A percentile compares a stretch with the other conserved stretches of the same genome.
Evolutionary conservation across 176 grass and related monocot genomes (phyloP).

Genomic region (Rhynchospora tenuis): DNA sequence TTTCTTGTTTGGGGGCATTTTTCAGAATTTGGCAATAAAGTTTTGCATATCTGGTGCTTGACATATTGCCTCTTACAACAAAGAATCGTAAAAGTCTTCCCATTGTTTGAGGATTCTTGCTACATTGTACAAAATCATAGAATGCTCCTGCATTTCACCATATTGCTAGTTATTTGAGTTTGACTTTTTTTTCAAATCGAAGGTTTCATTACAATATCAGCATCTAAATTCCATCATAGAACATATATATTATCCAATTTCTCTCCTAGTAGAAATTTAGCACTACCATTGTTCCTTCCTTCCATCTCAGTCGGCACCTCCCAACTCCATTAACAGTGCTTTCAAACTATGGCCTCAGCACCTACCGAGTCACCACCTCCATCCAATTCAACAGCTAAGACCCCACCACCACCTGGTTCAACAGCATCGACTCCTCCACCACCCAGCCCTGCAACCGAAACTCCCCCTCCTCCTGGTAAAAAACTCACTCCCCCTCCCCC

Average conservation of each 20-base stretch:
- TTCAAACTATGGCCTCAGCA: background rate
- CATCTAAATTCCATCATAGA: background rate
- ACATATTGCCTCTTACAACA: background rate
- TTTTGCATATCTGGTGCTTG: background rate
- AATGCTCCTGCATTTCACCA: background rate
- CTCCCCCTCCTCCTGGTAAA: background rate
- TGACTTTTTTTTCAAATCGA: background rate
- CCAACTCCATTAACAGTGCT: background rate
- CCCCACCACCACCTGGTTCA: background rate
- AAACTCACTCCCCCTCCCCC: background rate
- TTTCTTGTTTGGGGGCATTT: background rate
- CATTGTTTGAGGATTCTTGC: background rate
- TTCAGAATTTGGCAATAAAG: background rate
- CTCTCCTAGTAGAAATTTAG: constrained; percentile 5
- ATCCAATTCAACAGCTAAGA: background rate
- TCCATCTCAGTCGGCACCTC: background rate
- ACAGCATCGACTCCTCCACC: background rate
- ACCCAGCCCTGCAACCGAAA: background rate
- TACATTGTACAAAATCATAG: background rate
- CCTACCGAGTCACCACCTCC: background rate
- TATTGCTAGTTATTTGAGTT: background rate
- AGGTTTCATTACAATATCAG: background rate
- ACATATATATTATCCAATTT: background rate
- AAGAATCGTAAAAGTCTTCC: background rate
- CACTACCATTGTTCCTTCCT: background rate